Evolutionary conservation across 306 rosid species (phyloP), one percentile per base, ranked within the genome.

Genomic region (Macrotyloma uniflorum): DNA sequence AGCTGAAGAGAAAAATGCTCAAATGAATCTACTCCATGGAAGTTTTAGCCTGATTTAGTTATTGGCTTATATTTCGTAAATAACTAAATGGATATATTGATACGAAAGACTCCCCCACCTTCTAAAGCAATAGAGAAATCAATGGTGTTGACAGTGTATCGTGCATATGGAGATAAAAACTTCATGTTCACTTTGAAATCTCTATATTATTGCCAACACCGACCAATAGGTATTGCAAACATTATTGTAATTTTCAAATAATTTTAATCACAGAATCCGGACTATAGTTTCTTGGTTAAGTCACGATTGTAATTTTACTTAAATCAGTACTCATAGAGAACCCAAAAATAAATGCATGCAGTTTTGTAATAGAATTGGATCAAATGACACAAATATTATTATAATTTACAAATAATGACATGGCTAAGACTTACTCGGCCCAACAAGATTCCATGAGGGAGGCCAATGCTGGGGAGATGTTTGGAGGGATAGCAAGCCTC

Each of bases 401-500:
- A 67, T 19, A 70, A 35, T 20, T 53, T 32, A 13, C 28, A 28
- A 53, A 40, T n/a, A 43, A 33, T 12, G 51, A 5, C 71, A 64
- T 24, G 63, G 53, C 13, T 20, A 26, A 42, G 24, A 84, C 99
- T 87, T 90, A 95, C 99, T 91, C 91, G 1, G 89, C 97, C 99
- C 99, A 95, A 88, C 99, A 95, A 78, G 98, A 85, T 81, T 91
- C 99, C 84, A 93, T 91, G 64, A 95, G 97, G 49, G 98, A 88
- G 83, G 88, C 80, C 88, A 95, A 54, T 70, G 79, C 57, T 4
- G 99, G 90, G 53, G 99, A 90, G 53, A 93, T 83, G 73, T 83
- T 91, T 0, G 86, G 74, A 59, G 99, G 99, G 75, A 95, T 85
- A 43, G 79, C 57, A 61, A 90, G 99, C 86, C 83, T 91, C 85